Evolutionary conservation across 1,139 yeast genomes (phyloP).

Genomic region (Geotrichum armillariae): DNA sequence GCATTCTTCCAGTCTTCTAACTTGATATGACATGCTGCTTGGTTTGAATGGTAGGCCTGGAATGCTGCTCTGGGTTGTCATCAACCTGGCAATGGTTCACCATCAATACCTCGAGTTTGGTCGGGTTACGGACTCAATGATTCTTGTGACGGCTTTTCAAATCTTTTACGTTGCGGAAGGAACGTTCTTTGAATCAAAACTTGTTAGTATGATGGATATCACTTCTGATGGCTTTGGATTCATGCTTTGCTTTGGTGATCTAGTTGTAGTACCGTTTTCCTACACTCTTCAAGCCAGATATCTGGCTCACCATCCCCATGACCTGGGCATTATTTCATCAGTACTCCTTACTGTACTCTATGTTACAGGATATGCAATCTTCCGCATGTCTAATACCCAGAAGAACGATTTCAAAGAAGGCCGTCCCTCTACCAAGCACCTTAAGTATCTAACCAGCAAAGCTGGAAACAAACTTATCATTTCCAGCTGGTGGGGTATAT

Average conservation of each 20-base stretch:
- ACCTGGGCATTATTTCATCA: slow-evolving; percentile 49
- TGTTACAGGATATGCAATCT: slow-evolving; percentile 70
- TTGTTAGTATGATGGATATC: slow-evolving; percentile 92
- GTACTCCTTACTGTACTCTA: slow-evolving; percentile 47
- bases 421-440: slow-evolving; percentile 57
- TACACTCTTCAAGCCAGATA: slow-evolving; percentile 85
- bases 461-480: slow-evolving; percentile 81
- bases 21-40: too few relatives aligned
- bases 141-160: slow-evolving; percentile 69
- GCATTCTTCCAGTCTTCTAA: too few relatives aligned
- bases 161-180: slow-evolving; percentile 88
- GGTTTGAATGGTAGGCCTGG: too few relatives aligned
- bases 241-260: slow-evolving; percentile 93
- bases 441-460: slow-evolving; percentile 67
- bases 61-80: slow-evolving; percentile 76
- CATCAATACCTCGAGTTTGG: slow-evolving; percentile 70
- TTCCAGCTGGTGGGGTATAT: slow-evolving; percentile 95
- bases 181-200: slow-evolving; percentile 85
- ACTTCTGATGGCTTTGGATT: slow-evolving; percentile 97
- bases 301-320: slow-evolving; percentile 62
- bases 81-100: slow-evolving; percentile 78
- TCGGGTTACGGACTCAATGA: slow-evolving; percentile 65
- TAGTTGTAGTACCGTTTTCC: slow-evolving; percentile 89
- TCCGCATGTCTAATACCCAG: slow-evolving; percentile 80
- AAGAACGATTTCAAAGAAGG: slow-evolving; percentile 84